Base-by-base conservation (phyloP, 352 stramenopile genomes). In the Lagenidium sp. region DNA sequence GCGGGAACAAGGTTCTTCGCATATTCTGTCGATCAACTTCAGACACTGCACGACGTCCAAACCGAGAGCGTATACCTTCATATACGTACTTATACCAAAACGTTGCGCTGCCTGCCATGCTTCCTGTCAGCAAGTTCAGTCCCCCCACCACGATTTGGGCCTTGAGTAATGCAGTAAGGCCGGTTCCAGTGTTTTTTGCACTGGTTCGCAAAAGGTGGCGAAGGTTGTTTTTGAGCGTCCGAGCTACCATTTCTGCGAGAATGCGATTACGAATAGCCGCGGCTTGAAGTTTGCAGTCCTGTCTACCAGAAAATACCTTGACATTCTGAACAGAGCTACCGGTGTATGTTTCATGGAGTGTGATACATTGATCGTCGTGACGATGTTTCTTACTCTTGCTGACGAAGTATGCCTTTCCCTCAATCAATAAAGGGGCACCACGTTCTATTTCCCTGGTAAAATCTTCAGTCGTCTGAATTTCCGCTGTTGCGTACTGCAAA, bases 201-300 rank as follows among this genome's bases (percentile, higher is more conserved):
- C 57, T 50, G 10, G 46, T 49, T 0, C 87, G 76, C 32, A 97
- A 57, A 4, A 83, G 71, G 28, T 85, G 73, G 0, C 86, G 82
- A 8, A 94, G 22, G 2, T 95, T 48, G 36, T 94, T 91, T 54
- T 96, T 97, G 15, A 95, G 75, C 15, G 86, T 70, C 7, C 88
- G 66, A 6, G 81, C 74, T 0, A 93, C 62, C 74, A 97, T 96
- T 54, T 96, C 86, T 2, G 65, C 74, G 0, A 97, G 59, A 19
- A 96, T 24, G 13, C 79, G 50, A 0, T 62, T 55, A 5, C 87
- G 71, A 29, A 96, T 70, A 32, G 57, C 50, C 1, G 28, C 44
- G 2, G 78, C 63, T 12, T 86, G 65, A 6, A 70, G 43, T 40
- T 65, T 54, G 55, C 78, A 90, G 15, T 84, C 62, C 11, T 74